Base-by-base conservation (phyloP, 2,329 filamentous ascomycete genomes). In the Colletotrichum plurivorum region DNA sequence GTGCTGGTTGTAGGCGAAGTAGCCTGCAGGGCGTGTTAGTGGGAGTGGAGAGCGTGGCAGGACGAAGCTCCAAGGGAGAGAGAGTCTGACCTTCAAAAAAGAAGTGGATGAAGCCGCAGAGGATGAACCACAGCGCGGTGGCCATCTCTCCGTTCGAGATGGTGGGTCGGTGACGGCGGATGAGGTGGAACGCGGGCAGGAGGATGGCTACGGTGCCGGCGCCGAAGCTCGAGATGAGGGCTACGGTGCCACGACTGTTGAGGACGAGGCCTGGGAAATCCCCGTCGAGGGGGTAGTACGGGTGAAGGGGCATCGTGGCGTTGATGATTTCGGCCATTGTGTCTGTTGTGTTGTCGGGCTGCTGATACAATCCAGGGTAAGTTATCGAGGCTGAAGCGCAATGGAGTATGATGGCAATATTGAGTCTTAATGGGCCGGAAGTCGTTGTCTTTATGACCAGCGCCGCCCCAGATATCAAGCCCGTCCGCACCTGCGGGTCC, bases 51-150 rank as follows among this genome's bases (percentile, higher is more conserved):
- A 13, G 15, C 13, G 6, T 8, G 36, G 4, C 22, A 8, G 27
- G 0, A n/a, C 2, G 10, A 8, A 31, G 12, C 7, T 6, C 4
- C 22, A 25, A 5, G 4, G 22, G 10, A 16, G 1, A 20, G 4
- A 49, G 10, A 22, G 46, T 4, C 63, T 39, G 71, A 80, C 79
- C 81, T 73, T 85, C 83, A 46, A 85, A 80, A 71, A 82, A 78
- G 22, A 82, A 60, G 70, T 84, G 82, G 69, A 83, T 84, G 70
- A 73, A 87, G 78, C 82, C 87, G 85, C 92, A 93, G 15, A 95
- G 84, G 22, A 91, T 86, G 78, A 95, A 95, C 93, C 93, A 95
- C 80, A 94, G 80, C 22, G 92, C 87, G 5, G 87, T 87, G 13
- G 86, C 73, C 53, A 89, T 83, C 72, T 94, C 92, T 27, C 77